A percentile compares a stretch with the other conserved stretches of the same genome.
These are phyloP conservation scores for Alternaria conjuncta DNA, from an alignment of 2,329 filamentous ascomycete species.

Conservation along the genomic window DNA sequence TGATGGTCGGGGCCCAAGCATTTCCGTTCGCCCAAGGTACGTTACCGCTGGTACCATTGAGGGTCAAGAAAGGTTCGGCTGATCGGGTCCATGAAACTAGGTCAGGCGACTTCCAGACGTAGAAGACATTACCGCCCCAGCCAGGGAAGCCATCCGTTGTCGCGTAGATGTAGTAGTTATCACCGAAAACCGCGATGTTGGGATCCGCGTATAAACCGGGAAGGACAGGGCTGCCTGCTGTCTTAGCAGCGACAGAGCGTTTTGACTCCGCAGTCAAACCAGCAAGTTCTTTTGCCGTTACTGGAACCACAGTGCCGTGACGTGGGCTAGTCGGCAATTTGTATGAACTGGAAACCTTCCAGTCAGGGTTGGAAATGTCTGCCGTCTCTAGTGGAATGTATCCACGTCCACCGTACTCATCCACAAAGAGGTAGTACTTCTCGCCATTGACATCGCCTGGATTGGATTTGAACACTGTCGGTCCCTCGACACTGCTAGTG, in stretches of 20 bases:
- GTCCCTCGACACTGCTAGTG: conserved; percentile 58
- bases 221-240: conserved; percentile 29
- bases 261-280: conserved; percentile 30
- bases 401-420: conserved; percentile 60
- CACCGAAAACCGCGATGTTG: conserved; percentile 34
- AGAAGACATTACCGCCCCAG: conserved; percentile 38
- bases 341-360: conserved; percentile 57
- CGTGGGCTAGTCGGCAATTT: conserved; percentile 58
- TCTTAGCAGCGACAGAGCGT: background rate
- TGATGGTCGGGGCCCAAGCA: conserved; percentile 39
- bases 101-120: conserved; percentile 34
- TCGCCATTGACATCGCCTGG: conserved; percentile 57
- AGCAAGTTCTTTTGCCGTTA: conserved; percentile 57
- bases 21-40: conserved; percentile 38
- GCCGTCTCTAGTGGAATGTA: conserved; percentile 62
- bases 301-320: conserved; percentile 61
- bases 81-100: conserved; percentile 35
- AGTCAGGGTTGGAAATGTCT: conserved; percentile 57
- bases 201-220: conserved; percentile 36
- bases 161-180: conserved; percentile 36
- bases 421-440: conserved; percentile 63
- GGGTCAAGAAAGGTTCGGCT: conserved; percentile 29
- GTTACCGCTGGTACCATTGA: conserved; percentile 36
- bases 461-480: conserved; percentile 61
- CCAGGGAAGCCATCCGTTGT: conserved; percentile 36